Base-by-base conservation (phyloP, 2,329 filamentous ascomycete genomes). In the Stagonosporopsis rhizophila region DNA sequence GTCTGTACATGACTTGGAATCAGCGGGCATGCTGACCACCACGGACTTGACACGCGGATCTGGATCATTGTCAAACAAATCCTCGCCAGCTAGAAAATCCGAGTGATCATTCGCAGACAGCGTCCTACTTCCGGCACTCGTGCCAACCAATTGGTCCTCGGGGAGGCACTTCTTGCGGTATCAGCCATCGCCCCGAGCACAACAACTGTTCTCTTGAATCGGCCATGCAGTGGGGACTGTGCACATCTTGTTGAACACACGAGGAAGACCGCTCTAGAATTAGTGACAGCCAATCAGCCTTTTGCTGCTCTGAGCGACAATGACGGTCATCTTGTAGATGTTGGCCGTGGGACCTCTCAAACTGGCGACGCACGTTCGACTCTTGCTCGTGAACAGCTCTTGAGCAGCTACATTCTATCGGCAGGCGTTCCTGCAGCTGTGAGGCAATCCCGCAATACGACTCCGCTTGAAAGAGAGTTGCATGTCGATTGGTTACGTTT, bases 391-490 rank as follows among this genome's bases (percentile, higher is more conserved):
- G 9, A 30, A 28, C 15, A 45, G 27, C 32, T 35, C 22, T 5
- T 39, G 22, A 66, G 59, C 62, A 60, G 44, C 59, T 67, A 61
- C 62, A 62, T 56, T 57, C 56, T 60, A 51, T 64, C 60, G 60
- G 59, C 67, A 55, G 64, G 61, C 56, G 73, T 75, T 75, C 73
- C 73, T 75, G 73, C 72, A 75, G 72, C 68, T 67, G 61, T 67
- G 64, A 70, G 69, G 70, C 64, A 62, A 67, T 71, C 66, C 70
- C 70, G 71, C 71, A 63, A 66, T 65, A 62, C 64, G 66, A 60
- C 50, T 59, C 53, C 49, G 59, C 69, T 68, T 68, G 62, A 52
- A 51, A 41, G 30, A 39, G 17, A 17, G 37, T 42, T 34, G 51
- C 39, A 40, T 37, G 15, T 37, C 60, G 56, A 73, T 74, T 74